A percentile compares a stretch with the other conserved stretches of the same genome.
These are phyloP conservation scores for Linnemannia elongata DNA, from an alignment of 192 early-diverging fungal genomes.

Conservation along the genomic window DNA sequence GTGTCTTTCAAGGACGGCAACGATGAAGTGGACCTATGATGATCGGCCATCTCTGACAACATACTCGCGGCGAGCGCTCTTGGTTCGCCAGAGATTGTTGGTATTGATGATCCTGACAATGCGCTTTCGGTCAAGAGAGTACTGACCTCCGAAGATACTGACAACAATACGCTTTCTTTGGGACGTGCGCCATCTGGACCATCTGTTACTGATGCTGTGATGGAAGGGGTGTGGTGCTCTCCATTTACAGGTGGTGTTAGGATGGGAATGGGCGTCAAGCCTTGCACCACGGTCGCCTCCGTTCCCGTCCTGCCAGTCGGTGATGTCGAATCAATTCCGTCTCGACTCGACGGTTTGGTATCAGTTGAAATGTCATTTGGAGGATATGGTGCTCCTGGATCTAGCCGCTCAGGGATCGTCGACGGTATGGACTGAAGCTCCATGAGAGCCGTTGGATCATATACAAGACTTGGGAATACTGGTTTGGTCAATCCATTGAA, in stretches of 20 bases:
- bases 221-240: background rate
- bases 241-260: constrained; percentile 15
- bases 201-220: background rate
- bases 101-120: too few relatives aligned
- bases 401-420: constrained; percentile 27
- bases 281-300: background rate
- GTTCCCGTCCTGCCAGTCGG: background rate
- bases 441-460: constrained; percentile 43
- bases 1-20: background rate
- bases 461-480: constrained; percentile 37
- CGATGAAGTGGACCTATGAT: too few relatives aligned
- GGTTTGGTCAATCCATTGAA: constrained; percentile 21
- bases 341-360: too few relatives aligned
- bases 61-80: too few relatives aligned
- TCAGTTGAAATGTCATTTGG: background rate
- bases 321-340: background rate
- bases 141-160: too few relatives aligned
- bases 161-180: background rate
- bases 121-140: too few relatives aligned
- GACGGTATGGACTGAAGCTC: constrained; percentile 48
- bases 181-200: background rate
- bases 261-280: constrained; percentile 30
- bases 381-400: background rate
- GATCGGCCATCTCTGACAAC: too few relatives aligned
- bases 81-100: too few relatives aligned